These are phyloP conservation scores for Exophiala sp. DNA, from an alignment of 2,329 filamentous ascomycete genomes.

Conservation along the genomic window DNA sequence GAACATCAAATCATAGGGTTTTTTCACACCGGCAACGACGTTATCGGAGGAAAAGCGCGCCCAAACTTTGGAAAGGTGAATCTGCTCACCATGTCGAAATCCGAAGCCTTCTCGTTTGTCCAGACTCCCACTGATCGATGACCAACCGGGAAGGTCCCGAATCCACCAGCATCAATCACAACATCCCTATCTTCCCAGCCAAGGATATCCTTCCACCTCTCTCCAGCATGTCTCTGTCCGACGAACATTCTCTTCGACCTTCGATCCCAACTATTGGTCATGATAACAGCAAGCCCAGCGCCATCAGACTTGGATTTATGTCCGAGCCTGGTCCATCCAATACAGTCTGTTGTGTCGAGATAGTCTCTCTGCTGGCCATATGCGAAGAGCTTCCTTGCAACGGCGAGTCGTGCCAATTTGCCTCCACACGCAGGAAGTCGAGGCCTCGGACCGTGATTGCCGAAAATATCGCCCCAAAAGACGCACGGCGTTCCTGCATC, in stretches of 20 bases:
- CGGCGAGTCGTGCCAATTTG: slow-evolving; percentile 57
- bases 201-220: slow-evolving; percentile 63
- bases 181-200: slow-evolving; percentile 55
- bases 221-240: slow-evolving; percentile 55
- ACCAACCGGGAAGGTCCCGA: slow-evolving; percentile 55
- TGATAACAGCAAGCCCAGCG: slow-evolving; percentile 55
- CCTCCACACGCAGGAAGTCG: slow-evolving; percentile 52
- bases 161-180: slow-evolving; percentile 57
- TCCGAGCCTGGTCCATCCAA: slow-evolving; percentile 59
- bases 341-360: slow-evolving; percentile 57
- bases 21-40: neutral
- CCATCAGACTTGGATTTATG: slow-evolving; percentile 18
- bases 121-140: slow-evolving; percentile 59
- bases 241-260: slow-evolving; percentile 58
- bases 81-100: slow-evolving; percentile 11
- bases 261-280: slow-evolving; percentile 49
- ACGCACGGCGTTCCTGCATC: slow-evolving; percentile 61
- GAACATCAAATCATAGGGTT: neutral
- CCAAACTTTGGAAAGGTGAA: slow-evolving; percentile 19
- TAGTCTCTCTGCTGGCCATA: slow-evolving; percentile 65
- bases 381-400: slow-evolving; percentile 63
- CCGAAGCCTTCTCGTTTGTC: slow-evolving; percentile 28
- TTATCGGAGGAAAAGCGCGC: slow-evolving; percentile 3
- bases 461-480: slow-evolving; percentile 69
- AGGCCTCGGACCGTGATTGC: slow-evolving; percentile 56